Evolutionary conservation across 495 filamentous ascomycete species (phyloP), one percentile per base, ranked within the genome.

Genomic region (Extremus antarcticus): DNA sequence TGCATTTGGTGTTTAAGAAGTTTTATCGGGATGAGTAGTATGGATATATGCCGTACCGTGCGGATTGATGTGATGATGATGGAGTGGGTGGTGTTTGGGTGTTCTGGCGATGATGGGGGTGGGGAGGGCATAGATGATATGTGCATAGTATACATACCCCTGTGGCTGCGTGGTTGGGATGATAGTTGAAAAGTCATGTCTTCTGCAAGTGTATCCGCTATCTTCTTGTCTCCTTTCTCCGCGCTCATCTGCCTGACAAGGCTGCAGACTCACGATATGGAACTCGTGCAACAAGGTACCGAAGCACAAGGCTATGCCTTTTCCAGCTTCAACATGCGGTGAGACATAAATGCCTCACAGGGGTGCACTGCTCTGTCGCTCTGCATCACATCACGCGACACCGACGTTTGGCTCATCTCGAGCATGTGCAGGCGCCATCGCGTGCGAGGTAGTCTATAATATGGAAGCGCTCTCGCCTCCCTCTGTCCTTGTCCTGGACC

Each of bases 1-100:
- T 98, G 74, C 91, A 97, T 77, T 73, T 95, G 69, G 76, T 98
- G 50, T 95, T 96, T 75, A 90, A 88, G 78, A 98, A 98, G 74
- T 98, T 98, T 72, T 98, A 97, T 67, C 74, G 83, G 54, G 86
- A 86, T 35, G 53, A 57, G 47, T 56, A 35, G 29, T n/a, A n/a
- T n/a, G n/a, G n/a, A n/a, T n/a, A n/a, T n/a, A n/a, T n/a, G n/a
- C n/a, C n/a, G n/a, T n/a, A n/a, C n/a, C n/a, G n/a, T n/a, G 29
- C 13, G 29, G 29, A 35, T 4, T 35, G 29, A 13, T 7, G 29
- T 35, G 13, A 4, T 35, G 4, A 13, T 4, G 29, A 13, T 35
- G 29, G 29, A n/a, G 29, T 35, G 29, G 29, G 29, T 35, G 29
- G 29, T 35, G 29, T 35, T 35, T 4, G 13, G 13, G 29, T n/a